Conservation (phyloP, 176 grass and related monocot genomes). For the Alloteropsis semialata region DNA sequence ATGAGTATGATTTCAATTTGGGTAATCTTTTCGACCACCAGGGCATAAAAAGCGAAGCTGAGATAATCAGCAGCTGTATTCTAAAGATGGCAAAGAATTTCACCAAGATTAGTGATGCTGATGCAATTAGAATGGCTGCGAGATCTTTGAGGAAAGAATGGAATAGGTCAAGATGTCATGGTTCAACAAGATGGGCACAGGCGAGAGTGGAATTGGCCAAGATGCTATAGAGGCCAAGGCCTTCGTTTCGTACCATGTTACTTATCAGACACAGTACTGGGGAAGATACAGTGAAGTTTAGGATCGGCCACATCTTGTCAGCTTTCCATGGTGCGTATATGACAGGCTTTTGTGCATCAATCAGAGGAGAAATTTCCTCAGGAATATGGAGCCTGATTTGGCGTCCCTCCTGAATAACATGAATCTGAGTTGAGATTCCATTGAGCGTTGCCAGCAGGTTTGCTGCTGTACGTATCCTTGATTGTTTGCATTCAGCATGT, state of each 20-base stretch:
- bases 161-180: constrained; percentile 64
- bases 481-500: constrained; percentile 24
- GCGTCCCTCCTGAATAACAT: constrained; percentile 28
- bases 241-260: constrained; percentile 89
- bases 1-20: constrained; percentile 82
- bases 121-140: constrained; percentile 66
- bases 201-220: constrained; percentile 29
- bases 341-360: constrained; percentile 70
- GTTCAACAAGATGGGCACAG: constrained; percentile 52
- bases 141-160: constrained; percentile 80
- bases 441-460: constrained; percentile 5
- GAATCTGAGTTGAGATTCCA: constrained; percentile 4
- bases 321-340: constrained; percentile 86
- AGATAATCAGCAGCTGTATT: constrained; percentile 80
- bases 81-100: constrained; percentile 87
- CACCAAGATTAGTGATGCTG: constrained; percentile 68
- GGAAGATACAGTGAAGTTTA: constrained; percentile 56
- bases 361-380: constrained; percentile 39
- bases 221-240: constrained; percentile 63
- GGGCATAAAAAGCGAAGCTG: constrained; percentile 86
- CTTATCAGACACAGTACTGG: constrained; percentile 66
- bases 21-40: constrained; percentile 92
- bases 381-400: constrained; percentile 33
- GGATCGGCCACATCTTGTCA: constrained; percentile 68
- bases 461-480: constrained; percentile 3